These are phyloP conservation scores for Dimargaris cristalligena DNA, from an alignment of 192 early-diverging fungal species.

Conservation along the genomic window DNA sequence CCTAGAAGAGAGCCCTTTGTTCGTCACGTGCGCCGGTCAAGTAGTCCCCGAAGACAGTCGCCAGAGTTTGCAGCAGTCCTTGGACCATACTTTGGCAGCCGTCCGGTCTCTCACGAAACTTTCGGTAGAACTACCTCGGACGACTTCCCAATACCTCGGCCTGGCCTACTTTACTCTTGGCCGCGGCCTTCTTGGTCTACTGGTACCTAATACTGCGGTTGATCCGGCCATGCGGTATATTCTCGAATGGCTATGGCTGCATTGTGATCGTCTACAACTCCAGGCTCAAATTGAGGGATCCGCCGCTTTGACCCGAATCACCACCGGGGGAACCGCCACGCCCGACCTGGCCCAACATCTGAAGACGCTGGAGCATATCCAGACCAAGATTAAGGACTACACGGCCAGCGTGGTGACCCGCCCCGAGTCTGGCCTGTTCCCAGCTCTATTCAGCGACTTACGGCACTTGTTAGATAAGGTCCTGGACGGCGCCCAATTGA, in stretches of 20 bases:
- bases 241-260: constrained; percentile 43
- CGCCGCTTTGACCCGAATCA: constrained; percentile 31
- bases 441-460: constrained; percentile 48
- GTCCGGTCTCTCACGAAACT: neutral
- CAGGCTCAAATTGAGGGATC: constrained; percentile 40
- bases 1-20: too few relatives aligned
- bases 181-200: constrained; percentile 41
- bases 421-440: too few relatives aligned
- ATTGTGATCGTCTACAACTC: constrained; percentile 27
- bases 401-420: constrained; percentile 37
- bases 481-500: constrained; percentile 21
- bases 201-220: constrained; percentile 61
- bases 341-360: constrained; percentile 16
- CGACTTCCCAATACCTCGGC: constrained; percentile 17
- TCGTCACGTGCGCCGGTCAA: neutral
- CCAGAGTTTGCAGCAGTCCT: neutral
- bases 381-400: constrained; percentile 21
- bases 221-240: constrained; percentile 71
- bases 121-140: neutral
- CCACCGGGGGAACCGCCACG: constrained; percentile 42
- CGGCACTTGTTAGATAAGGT: constrained; percentile 34
- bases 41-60: neutral
- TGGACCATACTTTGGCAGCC: neutral
- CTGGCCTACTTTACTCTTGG: constrained; percentile 39
- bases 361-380: constrained; percentile 16